Percentiles rank a stretch among this genome's conserved stretches.
These are phyloP conservation scores for Phytophthora tentaculata DNA, from an alignment of 352 stramenopile species.

Conservation along the genomic window DNA sequence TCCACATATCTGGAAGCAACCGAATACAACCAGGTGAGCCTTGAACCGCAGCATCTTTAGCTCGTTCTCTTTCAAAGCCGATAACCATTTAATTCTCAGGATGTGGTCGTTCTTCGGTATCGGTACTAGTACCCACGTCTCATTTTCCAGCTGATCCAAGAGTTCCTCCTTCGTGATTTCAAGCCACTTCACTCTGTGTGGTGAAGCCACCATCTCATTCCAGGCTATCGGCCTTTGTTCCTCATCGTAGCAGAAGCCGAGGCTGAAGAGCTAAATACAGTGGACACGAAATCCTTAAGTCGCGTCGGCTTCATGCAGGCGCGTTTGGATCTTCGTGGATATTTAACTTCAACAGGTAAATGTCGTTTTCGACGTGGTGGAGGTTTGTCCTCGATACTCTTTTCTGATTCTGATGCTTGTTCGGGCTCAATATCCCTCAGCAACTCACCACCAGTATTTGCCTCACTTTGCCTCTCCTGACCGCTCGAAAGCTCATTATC, in stretches of 20 bases:
- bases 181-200: constrained; percentile 4
- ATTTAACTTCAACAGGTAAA: constrained; percentile 16
- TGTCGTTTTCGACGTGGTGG: constrained; percentile 10
- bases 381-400: constrained; percentile 18
- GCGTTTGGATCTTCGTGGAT: background rate
- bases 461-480: background rate
- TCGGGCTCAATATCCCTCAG: background rate
- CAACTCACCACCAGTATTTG: background rate
- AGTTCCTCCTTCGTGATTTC: constrained; percentile 14
- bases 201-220: constrained; percentile 16
- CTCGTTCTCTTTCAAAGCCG: constrained; percentile 20
- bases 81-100: constrained; percentile 17
- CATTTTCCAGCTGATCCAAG: constrained; percentile 19
- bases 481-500: background rate
- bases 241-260: constrained; percentile 11
- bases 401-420: constrained; percentile 6
- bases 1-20: constrained; percentile 19
- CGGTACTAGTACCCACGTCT: constrained; percentile 12
- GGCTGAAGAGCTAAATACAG: constrained; percentile 10
- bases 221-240: constrained; percentile 8
- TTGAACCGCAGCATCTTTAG: constrained; percentile 10
- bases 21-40: constrained; percentile 9
- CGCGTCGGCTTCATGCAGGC: constrained; percentile 5
- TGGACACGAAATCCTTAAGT: constrained; percentile 7
- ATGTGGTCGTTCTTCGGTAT: constrained; percentile 13